Conservation (phyloP, 2,329 filamentous ascomycete species). For the Penicillium sumatraense region DNA sequence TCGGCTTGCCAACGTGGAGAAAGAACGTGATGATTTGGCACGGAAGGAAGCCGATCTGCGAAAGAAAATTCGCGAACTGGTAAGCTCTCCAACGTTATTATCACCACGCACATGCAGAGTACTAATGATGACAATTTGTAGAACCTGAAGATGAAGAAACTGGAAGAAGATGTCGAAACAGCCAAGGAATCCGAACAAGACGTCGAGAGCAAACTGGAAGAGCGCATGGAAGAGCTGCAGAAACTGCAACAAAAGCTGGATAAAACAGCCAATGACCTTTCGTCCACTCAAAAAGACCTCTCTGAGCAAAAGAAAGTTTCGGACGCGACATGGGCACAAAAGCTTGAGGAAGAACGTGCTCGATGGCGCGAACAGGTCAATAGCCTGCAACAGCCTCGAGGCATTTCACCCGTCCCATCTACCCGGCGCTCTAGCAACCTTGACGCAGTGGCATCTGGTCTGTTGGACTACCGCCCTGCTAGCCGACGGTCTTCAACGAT, state of each 20-base stretch:
- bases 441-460: constrained; percentile 41
- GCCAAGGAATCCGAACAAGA: constrained; percentile 51
- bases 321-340: constrained; percentile 62
- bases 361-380: constrained; percentile 60
- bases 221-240: constrained; percentile 64
- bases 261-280: constrained; percentile 64
- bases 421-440: constrained; percentile 45
- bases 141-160: constrained; percentile 68
- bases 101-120: not conserved
- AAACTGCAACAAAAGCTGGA: constrained; percentile 46
- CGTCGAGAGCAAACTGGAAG: constrained; percentile 62
- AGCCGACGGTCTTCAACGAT: constrained; percentile 47
- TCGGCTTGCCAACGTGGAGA: constrained; percentile 77
- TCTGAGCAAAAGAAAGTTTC: constrained; percentile 63
- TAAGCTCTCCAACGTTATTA: constrained; percentile 51
- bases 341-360: constrained; percentile 67
- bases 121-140: constrained; percentile 37
- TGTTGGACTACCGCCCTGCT: constrained; percentile 41
- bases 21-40: constrained; percentile 84
- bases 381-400: constrained; percentile 42
- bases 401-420: constrained; percentile 47
- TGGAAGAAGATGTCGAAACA: constrained; percentile 83
- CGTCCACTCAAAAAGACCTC: constrained; percentile 61
- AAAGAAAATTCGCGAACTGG: constrained; percentile 84
- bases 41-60: constrained; percentile 85